Conservation (phyloP, 192 early-diverging fungal genomes). For the Coemansia reversa region DNA sequence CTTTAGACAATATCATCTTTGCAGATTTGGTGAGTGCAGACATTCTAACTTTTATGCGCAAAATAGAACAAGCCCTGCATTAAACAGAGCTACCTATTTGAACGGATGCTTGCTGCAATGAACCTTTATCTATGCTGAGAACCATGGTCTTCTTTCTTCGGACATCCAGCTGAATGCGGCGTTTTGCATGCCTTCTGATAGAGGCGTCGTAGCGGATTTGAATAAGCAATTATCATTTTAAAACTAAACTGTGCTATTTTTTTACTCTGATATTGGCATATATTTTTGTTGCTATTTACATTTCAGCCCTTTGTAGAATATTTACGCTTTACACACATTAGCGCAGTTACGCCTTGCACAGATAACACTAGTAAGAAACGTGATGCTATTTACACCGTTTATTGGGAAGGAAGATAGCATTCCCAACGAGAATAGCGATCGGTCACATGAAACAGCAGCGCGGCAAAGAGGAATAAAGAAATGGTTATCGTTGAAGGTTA, state of each 20-base stretch:
- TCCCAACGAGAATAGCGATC: not conserved
- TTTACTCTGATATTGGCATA: not conserved
- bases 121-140: not conserved
- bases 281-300: not conserved
- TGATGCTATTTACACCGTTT: slow-evolving; percentile 15
- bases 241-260: not conserved
- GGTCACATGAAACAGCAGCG: not conserved
- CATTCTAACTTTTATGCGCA: not conserved
- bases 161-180: not conserved
- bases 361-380: not conserved
- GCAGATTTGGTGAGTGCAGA: not conserved
- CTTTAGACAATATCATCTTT: not conserved
- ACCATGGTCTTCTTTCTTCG: not conserved
- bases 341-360: not conserved
- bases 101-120: not conserved
- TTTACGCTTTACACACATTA: not conserved
- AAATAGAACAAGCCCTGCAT: not conserved
- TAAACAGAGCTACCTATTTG: not conserved
- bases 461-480: slow-evolving; percentile 28
- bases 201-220: not conserved
- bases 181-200: not conserved
- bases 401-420: slow-evolving; percentile 2
- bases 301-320: not conserved
- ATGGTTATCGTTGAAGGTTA: slow-evolving; percentile 38
- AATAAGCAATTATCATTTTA: not conserved